phyloP scores from a whole-genome alignment of 1,139 yeast genomes.

The Candida buenavistaensis region DNA sequence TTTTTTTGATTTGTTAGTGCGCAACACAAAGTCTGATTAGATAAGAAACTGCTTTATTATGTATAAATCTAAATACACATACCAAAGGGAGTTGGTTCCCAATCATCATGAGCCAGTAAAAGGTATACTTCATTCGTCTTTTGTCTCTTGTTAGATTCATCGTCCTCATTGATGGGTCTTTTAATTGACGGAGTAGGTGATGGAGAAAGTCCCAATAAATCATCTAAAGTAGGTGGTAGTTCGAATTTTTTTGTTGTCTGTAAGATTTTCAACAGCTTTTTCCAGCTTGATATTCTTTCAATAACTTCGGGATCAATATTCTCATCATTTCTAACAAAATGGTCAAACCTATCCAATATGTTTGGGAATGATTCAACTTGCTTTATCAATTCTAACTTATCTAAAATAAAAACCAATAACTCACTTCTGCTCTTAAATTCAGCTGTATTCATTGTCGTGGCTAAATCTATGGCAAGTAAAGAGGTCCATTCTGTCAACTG shows the following conservation, averaged over 20 bases:
- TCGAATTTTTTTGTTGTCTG: constrained; percentile 13
- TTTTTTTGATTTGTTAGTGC: neutral
- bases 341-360: neutral
- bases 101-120: constrained; percentile 29
- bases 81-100: constrained; percentile 43
- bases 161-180: constrained; percentile 5
- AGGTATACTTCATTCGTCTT: no score
- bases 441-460: neutral
- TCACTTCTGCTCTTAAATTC: neutral
- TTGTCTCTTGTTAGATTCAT: no score
- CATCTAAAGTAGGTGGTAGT: constrained; percentile 27
- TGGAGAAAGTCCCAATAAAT: constrained; percentile 17
- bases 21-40: constrained; percentile 2
- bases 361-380: constrained; percentile 3
- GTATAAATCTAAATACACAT: constrained; percentile 10
- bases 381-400: constrained; percentile 1
- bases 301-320: neutral
- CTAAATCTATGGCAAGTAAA: constrained; percentile 5
- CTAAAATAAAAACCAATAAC: neutral
- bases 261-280: constrained; percentile 6
- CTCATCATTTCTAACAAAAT: neutral
- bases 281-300: constrained; percentile 6
- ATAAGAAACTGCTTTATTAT: constrained; percentile 2
- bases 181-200: constrained; percentile 5
- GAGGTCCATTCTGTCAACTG: constrained; percentile 23